Conservation (phyloP, 345 rosid species). For the Camelina sativa region DNA sequence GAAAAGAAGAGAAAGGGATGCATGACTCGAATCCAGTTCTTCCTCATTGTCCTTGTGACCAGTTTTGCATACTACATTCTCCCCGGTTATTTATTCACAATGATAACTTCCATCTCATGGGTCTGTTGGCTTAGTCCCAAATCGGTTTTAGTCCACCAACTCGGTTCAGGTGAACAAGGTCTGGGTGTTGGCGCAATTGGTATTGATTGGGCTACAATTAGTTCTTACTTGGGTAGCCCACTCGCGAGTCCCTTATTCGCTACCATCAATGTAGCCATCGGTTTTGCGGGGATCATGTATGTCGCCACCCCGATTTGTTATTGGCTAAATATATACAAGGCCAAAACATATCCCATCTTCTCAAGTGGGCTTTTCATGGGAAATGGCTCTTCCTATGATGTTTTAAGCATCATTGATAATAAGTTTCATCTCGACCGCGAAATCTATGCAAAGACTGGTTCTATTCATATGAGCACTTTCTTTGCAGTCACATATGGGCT, state of each 20-base stretch:
- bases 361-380: conserved; percentile 57
- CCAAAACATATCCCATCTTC: conserved; percentile 72
- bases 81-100: conserved; percentile 64
- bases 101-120: conserved; percentile 72
- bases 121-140: conserved; percentile 78
- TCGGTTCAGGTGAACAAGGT: conserved; percentile 75
- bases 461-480: conserved; percentile 67
- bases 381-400: conserved; percentile 60
- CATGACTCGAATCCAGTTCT: conserved; percentile 62
- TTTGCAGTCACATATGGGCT: conserved; percentile 80
- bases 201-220: conserved; percentile 77
- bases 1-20: conserved; percentile 56
- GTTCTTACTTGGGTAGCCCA: conserved; percentile 79
- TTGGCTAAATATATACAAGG: conserved; percentile 66
- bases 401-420: conserved; percentile 56
- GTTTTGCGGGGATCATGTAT: conserved; percentile 65
- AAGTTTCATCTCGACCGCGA: conserved; percentile 63
- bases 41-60: conserved; percentile 55
- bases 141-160: conserved; percentile 65
- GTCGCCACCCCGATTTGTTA: conserved; percentile 63
- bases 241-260: conserved; percentile 88
- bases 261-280: conserved; percentile 64
- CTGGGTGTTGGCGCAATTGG: conserved; percentile 80
- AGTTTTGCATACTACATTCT: conserved; percentile 74
- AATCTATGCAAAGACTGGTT: conserved; percentile 56